These are phyloP conservation scores for Dissophora globulifera DNA, from an alignment of 192 early-diverging fungal genomes.

Conservation along the genomic window DNA sequence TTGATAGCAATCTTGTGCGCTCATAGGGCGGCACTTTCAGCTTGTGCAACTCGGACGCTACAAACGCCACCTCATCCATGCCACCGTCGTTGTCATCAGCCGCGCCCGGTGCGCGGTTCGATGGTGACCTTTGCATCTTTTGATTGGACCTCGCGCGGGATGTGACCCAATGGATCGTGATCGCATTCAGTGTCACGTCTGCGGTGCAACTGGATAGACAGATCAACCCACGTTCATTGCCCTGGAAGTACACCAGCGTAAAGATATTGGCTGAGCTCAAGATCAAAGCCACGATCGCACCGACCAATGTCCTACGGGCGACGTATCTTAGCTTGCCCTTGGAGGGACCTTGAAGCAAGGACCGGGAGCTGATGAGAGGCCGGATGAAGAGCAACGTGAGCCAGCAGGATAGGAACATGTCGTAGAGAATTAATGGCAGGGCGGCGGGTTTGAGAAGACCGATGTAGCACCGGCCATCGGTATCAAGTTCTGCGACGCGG, in stretches of 20 bases:
- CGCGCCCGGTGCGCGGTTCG: too few relatives aligned
- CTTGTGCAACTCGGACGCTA: neutral
- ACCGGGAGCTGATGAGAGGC: slow-evolving; percentile 14
- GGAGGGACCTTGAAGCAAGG: slow-evolving; percentile 26
- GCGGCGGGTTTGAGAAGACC: slow-evolving; percentile 15
- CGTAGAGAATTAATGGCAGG: slow-evolving; percentile 16
- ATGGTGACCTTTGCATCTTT: too few relatives aligned
- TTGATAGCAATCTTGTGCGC: neutral
- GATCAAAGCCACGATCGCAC: slow-evolving; percentile 45
- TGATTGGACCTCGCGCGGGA: too few relatives aligned
- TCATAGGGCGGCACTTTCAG: neutral
- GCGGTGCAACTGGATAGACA: slow-evolving; percentile 54
- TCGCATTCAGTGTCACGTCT: slow-evolving; percentile 54
- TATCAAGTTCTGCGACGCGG: slow-evolving; percentile 6
- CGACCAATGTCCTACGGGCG: slow-evolving; percentile 45
- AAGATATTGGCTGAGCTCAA: slow-evolving; percentile 54
- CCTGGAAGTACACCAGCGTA: slow-evolving; percentile 41
- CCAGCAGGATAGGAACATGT: slow-evolving; percentile 19
- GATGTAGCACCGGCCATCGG: slow-evolving; percentile 12
- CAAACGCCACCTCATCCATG: too few relatives aligned
- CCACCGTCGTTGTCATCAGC: too few relatives aligned
- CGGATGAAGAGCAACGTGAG: slow-evolving; percentile 25
- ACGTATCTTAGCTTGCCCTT: slow-evolving; percentile 28
- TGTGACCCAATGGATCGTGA: slow-evolving; percentile 56
- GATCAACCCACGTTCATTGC: slow-evolving; percentile 48